Conservation (phyloP, 2,329 filamentous ascomycete genomes). For the Ophiocordyceps camponoti-saundersi region DNA sequence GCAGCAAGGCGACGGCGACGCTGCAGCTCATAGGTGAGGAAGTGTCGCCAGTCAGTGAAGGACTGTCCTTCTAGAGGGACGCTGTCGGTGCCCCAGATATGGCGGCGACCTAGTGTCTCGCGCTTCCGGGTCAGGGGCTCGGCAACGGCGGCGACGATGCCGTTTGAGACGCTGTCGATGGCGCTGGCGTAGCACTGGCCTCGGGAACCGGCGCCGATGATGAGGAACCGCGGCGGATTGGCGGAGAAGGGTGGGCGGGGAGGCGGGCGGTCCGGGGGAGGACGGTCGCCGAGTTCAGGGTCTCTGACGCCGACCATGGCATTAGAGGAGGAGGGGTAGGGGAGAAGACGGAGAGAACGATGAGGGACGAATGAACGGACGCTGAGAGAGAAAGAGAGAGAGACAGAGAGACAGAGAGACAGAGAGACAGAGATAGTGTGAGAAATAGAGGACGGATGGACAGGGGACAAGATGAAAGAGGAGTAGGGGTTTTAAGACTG, state of each 20-base stretch:
- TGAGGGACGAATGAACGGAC: not conserved
- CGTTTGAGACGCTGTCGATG: slow-evolving; percentile 46
- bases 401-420: not conserved
- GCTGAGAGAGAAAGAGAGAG: not conserved
- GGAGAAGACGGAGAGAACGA: not conserved
- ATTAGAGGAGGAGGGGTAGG: not conserved
- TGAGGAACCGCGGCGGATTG: slow-evolving; percentile 47
- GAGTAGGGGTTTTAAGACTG: too few relatives aligned
- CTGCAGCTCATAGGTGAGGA: slow-evolving; percentile 51
- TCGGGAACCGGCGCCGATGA: slow-evolving; percentile 71
- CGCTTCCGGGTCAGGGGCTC: slow-evolving; percentile 72
- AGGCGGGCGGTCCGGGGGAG: slow-evolving; percentile 10
- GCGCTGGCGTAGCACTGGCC: slow-evolving; percentile 59
- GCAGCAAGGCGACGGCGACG: slow-evolving; percentile 37
- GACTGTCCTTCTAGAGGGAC: slow-evolving; percentile 41
- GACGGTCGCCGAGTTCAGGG: slow-evolving; percentile 9
- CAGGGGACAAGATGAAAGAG: too few relatives aligned
- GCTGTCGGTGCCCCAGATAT: slow-evolving; percentile 47
- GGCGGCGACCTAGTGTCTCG: slow-evolving; percentile 46
- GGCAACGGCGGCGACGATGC: slow-evolving; percentile 58
- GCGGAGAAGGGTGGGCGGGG: slow-evolving; percentile 27
- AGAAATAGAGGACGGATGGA: too few relatives aligned
- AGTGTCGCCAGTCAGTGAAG: slow-evolving; percentile 60
- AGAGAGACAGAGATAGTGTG: too few relatives aligned
- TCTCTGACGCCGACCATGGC: slow-evolving; percentile 7